Conservation (phyloP, 2,329 filamentous ascomycete species). For the Hortaea sp. region DNA sequence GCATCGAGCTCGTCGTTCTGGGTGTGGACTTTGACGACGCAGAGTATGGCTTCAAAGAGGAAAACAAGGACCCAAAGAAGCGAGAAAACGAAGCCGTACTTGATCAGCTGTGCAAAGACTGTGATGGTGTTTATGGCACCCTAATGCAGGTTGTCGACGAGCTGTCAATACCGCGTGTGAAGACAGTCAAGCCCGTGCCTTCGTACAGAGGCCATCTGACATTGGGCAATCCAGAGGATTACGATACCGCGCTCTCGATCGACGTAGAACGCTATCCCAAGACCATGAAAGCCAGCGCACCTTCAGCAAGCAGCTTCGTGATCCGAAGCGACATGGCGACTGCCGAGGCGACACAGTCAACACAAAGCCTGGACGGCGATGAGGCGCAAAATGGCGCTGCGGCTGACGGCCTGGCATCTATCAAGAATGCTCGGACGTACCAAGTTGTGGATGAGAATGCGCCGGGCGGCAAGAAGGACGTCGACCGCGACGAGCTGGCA, state of each 20-base stretch:
- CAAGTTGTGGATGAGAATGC: slow-evolving; percentile 65
- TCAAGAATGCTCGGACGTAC: slow-evolving; percentile 73
- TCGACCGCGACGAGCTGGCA: slow-evolving; percentile 73
- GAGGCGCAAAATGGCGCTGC: slow-evolving; percentile 7
- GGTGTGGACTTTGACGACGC: slow-evolving; percentile 90
- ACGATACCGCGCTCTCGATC: slow-evolving; percentile 67
- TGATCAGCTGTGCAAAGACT: slow-evolving; percentile 54
- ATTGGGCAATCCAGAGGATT: slow-evolving; percentile 65
- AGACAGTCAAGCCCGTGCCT: slow-evolving; percentile 62
- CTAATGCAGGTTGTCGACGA: slow-evolving; percentile 76
- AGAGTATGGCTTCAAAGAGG: slow-evolving; percentile 86
- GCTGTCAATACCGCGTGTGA: slow-evolving; percentile 66
- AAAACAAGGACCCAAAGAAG: slow-evolving; percentile 67
- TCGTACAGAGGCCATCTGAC: slow-evolving; percentile 71
- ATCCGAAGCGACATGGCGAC: slow-evolving; percentile 35
- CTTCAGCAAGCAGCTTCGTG: slow-evolving; percentile 69
- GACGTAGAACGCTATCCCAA: slow-evolving; percentile 85
- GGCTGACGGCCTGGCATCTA: slow-evolving; percentile 49
- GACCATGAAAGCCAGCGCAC: slow-evolving; percentile 65
- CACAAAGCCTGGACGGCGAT: slow-evolving; percentile 31
- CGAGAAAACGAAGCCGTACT: slow-evolving; percentile 63
- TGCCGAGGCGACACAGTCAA: slow-evolving; percentile 44
- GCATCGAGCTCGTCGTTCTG: slow-evolving; percentile 68
- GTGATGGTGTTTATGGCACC: slow-evolving; percentile 66
- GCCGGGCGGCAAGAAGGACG: slow-evolving; percentile 69